Conservation (phyloP, 768 basidiomycete species). For the Inosperma sp. region DNA sequence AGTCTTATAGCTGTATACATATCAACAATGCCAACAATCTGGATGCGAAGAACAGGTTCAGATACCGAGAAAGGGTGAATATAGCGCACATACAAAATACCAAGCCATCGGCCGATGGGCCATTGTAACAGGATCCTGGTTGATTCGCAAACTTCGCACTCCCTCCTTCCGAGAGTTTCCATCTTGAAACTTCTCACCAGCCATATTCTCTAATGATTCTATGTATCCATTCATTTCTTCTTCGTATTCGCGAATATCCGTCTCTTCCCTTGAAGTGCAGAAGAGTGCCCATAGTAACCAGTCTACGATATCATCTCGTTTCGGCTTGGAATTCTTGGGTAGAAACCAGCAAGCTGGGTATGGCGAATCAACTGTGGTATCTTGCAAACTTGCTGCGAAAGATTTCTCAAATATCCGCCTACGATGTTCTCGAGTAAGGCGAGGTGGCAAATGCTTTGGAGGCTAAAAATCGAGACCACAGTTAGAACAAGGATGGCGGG, state of each 20-base stretch:
- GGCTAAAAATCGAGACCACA: slow-evolving; percentile 23
- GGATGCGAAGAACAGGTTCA: not conserved
- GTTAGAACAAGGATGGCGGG: not conserved
- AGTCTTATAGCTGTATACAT: slow-evolving; percentile 38
- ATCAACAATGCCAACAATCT: slow-evolving; percentile 53
- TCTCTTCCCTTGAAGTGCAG: slow-evolving; percentile 32
- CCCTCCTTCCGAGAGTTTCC: slow-evolving; percentile 33
- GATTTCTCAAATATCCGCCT: slow-evolving; percentile 48
- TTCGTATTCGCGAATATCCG: slow-evolving; percentile 33
- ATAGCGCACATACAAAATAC: slow-evolving; percentile 59
- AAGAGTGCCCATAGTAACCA: slow-evolving; percentile 70
- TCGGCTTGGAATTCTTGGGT: slow-evolving; percentile 21
- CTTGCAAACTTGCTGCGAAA: slow-evolving; percentile 21
- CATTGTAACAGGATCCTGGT: slow-evolving; percentile 52
- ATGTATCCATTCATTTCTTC: slow-evolving; percentile 52
- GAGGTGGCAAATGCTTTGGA: slow-evolving; percentile 31
- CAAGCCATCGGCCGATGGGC: slow-evolving; percentile 58
- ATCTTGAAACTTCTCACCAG: slow-evolving; percentile 38
- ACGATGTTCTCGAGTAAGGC: slow-evolving; percentile 39
- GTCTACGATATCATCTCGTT: slow-evolving; percentile 47
- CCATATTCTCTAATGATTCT: slow-evolving; percentile 32
- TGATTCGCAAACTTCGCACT: slow-evolving; percentile 45
- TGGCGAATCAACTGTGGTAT: slow-evolving; percentile 24
- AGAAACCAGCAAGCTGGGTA: slow-evolving; percentile 52
- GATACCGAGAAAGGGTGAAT: not conserved